A percentile compares a stretch with the other conserved stretches of the same genome.
phyloP scores from a whole-genome alignment of 352 stramenopile species.

The Nothophytophthora sp. region DNA sequence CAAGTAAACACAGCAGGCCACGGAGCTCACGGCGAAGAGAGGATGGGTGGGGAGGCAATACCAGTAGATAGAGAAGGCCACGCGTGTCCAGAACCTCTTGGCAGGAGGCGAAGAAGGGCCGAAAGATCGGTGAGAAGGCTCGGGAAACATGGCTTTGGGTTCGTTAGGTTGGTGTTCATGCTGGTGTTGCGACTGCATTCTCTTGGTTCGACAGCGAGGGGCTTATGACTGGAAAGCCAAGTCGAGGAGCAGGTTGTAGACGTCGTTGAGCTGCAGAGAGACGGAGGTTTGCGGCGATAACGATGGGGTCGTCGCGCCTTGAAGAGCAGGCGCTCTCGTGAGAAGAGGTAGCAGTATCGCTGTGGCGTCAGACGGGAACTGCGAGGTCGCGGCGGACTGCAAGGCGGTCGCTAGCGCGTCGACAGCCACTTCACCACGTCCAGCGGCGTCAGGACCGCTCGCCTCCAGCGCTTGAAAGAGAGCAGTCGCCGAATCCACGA shows the following conservation, averaged over 20 bases:
- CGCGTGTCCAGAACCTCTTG: no score
- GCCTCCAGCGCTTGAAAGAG: constrained; percentile 18
- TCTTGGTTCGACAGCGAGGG: no score
- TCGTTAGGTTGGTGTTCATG: no score
- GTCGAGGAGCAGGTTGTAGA: constrained; percentile 15
- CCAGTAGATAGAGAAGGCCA: constrained; percentile 6
- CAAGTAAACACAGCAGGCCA: constrained; percentile 41
- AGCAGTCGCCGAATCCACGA: constrained; percentile 16
- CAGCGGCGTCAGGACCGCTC: not conserved
- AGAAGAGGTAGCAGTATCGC: constrained; percentile 6
- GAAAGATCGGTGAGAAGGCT: no score
- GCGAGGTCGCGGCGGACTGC: constrained; percentile 12
- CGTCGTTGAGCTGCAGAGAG: constrained; percentile 11
- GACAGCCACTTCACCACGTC: not conserved
- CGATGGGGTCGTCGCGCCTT: not conserved
- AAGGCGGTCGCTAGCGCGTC: constrained; percentile 8
- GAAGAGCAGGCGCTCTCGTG: not conserved
- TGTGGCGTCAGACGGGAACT: constrained; percentile 16
- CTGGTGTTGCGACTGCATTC: no score
- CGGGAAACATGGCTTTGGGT: no score
- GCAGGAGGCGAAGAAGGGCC: no score
- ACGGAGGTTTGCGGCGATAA: not conserved
- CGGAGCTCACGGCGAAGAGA: no score
- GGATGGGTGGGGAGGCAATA: not conserved
- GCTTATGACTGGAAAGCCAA: constrained; percentile 10